A percentile compares a stretch with the other conserved stretches of the same genome.
These are phyloP conservation scores for Teratosphaeria viscida DNA, from an alignment of 2,329 filamentous ascomycete genomes.

Conservation along the genomic window DNA sequence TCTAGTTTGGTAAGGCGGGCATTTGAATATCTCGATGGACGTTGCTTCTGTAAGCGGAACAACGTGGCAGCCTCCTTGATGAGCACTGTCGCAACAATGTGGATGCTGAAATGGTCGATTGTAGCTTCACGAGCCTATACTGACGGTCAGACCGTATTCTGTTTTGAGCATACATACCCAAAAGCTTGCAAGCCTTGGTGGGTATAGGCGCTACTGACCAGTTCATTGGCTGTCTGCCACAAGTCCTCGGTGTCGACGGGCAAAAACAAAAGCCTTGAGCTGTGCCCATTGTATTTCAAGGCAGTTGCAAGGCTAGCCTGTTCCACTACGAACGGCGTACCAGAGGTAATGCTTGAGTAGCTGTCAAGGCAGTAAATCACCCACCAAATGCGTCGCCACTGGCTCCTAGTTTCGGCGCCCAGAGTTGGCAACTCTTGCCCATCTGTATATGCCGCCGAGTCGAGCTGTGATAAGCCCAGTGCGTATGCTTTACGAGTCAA, in stretches of 20 bases:
- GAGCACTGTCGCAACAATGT: background rate
- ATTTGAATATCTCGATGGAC: background rate
- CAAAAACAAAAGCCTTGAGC: background rate
- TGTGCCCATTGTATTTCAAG: background rate
- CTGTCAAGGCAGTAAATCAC: background rate
- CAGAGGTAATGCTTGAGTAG: background rate
- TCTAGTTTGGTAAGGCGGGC: background rate
- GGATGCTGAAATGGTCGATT: background rate
- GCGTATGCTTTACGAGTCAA: background rate
- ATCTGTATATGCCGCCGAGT: background rate
- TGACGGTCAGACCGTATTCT: background rate
- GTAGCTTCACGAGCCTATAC: background rate
- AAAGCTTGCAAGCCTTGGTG: background rate
- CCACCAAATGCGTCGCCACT: background rate
- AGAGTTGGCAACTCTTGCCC: background rate
- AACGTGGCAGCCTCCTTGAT: background rate
- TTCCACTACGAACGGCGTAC: background rate
- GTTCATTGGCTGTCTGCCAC: background rate
- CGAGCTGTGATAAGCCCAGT: background rate
- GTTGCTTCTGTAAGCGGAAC: background rate
- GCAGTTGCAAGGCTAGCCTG: background rate
- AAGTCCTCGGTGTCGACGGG: background rate
- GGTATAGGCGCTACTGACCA: background rate
- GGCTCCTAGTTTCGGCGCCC: background rate
- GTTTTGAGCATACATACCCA: too few species aligned